Percentiles rank a stretch among this genome's conserved stretches.
These are phyloP conservation scores for Candida golubevii DNA, from an alignment of 805 yeast species.

Conservation along the genomic window DNA sequence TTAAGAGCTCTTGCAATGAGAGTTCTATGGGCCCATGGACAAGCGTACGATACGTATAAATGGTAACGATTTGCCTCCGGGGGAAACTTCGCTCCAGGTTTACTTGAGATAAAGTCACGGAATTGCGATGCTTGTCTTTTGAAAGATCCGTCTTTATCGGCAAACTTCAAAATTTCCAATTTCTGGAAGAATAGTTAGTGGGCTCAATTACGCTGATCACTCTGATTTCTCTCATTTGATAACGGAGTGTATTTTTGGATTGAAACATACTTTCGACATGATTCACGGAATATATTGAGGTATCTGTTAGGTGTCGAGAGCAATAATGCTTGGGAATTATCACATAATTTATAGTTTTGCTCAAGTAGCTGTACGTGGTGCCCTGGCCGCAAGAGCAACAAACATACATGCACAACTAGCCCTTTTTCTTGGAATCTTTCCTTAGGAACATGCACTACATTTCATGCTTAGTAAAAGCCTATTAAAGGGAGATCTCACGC, in stretches of 20 bases:
- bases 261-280: not conserved
- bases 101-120: slow-evolving; percentile 57
- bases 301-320: too few relatives aligned
- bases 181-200: slow-evolving; percentile 14
- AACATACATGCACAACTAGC: too few relatives aligned
- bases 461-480: too few relatives aligned
- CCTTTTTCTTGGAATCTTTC: too few relatives aligned
- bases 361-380: too few relatives aligned
- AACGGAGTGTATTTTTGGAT: not conserved
- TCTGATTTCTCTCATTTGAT: not conserved
- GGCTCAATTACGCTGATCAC: too few relatives aligned
- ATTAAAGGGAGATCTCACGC: too few relatives aligned
- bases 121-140: slow-evolving; percentile 55
- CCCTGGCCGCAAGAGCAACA: too few relatives aligned
- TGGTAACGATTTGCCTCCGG: slow-evolving; percentile 84
- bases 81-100: slow-evolving; percentile 56
- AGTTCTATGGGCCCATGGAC: slow-evolving; percentile 96
- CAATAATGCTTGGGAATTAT: too few relatives aligned
- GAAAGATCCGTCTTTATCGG: slow-evolving; percentile 50
- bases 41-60: slow-evolving; percentile 79
- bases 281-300: too few relatives aligned
- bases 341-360: too few relatives aligned
- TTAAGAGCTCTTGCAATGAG: slow-evolving; percentile 69
- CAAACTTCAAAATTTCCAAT: slow-evolving; percentile 45
- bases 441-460: too few relatives aligned